Base-by-base conservation (phyloP, 768 basidiomycete species). In the Leucosporidium yakuticum region DNA sequence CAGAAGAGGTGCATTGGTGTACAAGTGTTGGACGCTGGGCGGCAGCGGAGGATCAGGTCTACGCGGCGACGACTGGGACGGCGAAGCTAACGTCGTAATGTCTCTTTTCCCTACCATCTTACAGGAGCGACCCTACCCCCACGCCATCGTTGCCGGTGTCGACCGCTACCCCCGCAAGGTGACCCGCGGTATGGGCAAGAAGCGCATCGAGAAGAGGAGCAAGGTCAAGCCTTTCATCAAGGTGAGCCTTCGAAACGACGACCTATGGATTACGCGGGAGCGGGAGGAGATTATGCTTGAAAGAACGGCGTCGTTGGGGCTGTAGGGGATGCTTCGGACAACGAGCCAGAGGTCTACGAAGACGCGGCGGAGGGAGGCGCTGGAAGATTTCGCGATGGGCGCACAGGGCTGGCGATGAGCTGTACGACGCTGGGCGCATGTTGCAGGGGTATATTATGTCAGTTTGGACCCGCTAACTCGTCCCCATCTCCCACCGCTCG, bases 171-270 rank as follows among this genome's bases (percentile, higher is more conserved):
- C 96, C 23, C 84, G 89, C 79, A 98, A 98, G 83, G 95, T 98
- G 75, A 96, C 91, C 74, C 89, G 88, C 79, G 88, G 89, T 73
- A 98, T 98, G 95, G 91, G 95, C 73, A 86, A 90, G 80, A 98
- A 96, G 85, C 91, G 90, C 80, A 80, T 98, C 74, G 85, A 88
- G 74, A 85, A 84, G 82, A 85, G 96, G 83, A 92, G 87, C 83
- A 95, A 93, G 82, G 88, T 99, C 81, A 99, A 99, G 86, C 96
- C 96, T 74, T 99, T 99, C 82, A 92, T 99, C 85, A 98, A 99
- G 87, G 94, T 92, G 75, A 75, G 72, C 34, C 15, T 48, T 31
- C 39, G 39, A 8, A 12, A 44, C 39, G 39, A 12, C n/a, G 39
- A 44, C 39, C 39, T 8, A 8, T 15, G 39, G 17, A 44, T 9